Conservation (phyloP, 495 filamentous ascomycete species). For the Thozetella sp. region DNA sequence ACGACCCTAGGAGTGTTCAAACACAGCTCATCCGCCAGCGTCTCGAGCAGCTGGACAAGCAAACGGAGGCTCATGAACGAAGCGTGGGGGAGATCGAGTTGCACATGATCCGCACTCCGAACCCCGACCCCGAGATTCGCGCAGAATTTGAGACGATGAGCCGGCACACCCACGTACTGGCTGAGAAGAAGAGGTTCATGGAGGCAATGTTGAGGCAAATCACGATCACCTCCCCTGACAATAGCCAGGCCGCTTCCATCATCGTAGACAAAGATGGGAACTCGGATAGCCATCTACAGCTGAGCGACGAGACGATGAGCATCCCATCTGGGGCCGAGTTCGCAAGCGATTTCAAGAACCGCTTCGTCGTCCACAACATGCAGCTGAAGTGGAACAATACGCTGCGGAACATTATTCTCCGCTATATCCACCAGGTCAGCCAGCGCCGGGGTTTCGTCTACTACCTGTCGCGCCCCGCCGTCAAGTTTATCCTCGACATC, state of each 20-base stretch:
- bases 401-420: slow-evolving; percentile 90
- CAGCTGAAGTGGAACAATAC: slow-evolving; percentile 99
- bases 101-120: slow-evolving; percentile 55
- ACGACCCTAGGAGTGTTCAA: slow-evolving; percentile 90
- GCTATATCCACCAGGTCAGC: slow-evolving; percentile 96
- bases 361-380: slow-evolving; percentile 96
- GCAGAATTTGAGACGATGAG: slow-evolving; percentile 68
- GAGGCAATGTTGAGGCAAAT: slow-evolving; percentile 72
- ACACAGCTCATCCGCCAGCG: slow-evolving; percentile 80
- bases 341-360: slow-evolving; percentile 93
- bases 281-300: slow-evolving; percentile 25
- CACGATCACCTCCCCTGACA: slow-evolving; percentile 20
- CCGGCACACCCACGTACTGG: slow-evolving; percentile 69
- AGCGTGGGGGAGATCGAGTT: slow-evolving; percentile 68
- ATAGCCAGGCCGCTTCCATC: slow-evolving; percentile 13
- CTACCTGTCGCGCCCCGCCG: slow-evolving; percentile 91
- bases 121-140: slow-evolving; percentile 51
- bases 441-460: slow-evolving; percentile 96
- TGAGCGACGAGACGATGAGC: slow-evolving; percentile 39
- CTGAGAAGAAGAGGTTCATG: slow-evolving; percentile 77
- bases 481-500: slow-evolving; percentile 98
- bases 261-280: slow-evolving; percentile 3
- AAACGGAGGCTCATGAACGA: slow-evolving; percentile 71
- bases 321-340: slow-evolving; percentile 64
- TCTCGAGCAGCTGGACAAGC: slow-evolving; percentile 73